Conservation (phyloP, 768 basidiomycete genomes). For the Mycena olivaceomarginata region DNA sequence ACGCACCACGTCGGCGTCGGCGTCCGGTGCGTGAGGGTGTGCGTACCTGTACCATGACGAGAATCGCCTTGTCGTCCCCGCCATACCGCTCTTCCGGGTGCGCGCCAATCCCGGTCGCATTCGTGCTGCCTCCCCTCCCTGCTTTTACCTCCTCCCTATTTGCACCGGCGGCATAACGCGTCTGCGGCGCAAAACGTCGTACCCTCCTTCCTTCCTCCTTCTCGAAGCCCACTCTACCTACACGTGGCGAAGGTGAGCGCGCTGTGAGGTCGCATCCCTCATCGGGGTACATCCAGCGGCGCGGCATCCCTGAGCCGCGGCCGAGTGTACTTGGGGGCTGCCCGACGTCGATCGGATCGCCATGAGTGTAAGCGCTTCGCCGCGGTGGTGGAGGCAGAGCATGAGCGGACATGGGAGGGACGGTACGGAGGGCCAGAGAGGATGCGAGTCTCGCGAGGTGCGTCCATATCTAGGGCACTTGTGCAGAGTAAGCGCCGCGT, state of each 20-base stretch:
- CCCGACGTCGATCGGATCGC: constrained; percentile 3
- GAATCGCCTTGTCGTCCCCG: no score
- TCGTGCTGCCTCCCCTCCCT: neutral
- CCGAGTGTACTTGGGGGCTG: neutral
- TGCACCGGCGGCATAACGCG: neutral
- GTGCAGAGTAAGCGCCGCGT: no score
- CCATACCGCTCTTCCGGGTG: no score
- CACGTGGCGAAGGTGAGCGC: neutral
- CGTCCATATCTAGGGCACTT: neutral
- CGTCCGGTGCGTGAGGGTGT: no score
- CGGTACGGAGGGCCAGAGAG: neutral
- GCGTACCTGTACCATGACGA: no score
- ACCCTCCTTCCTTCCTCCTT: no score
- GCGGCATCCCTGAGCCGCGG: constrained; percentile 5
- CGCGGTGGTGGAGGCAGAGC: neutral
- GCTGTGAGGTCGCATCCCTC: constrained; percentile 5
- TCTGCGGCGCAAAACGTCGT: constrained; percentile 18
- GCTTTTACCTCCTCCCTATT: neutral
- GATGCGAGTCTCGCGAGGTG: neutral
- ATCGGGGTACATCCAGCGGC: constrained; percentile 10
- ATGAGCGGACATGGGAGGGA: neutral
- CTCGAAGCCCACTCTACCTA: neutral
- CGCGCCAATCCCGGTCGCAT: no score
- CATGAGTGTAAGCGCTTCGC: constrained; percentile 14
- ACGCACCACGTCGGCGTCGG: no score